Conservation (phyloP, 306 rosid genomes). For the Cucurbita moschata region DNA sequence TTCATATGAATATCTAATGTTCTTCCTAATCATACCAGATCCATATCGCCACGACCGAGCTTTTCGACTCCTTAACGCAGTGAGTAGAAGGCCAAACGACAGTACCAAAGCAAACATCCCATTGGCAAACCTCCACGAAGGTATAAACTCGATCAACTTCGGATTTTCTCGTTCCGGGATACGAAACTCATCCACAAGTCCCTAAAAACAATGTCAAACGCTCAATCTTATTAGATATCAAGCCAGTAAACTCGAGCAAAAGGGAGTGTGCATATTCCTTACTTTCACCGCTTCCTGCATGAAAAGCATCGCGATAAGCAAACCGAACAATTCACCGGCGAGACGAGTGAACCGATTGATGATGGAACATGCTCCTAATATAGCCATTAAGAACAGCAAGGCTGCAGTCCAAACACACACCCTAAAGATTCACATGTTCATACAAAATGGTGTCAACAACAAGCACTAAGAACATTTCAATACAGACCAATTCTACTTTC, state of each 20-base stretch:
- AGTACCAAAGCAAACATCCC: slow-evolving; percentile 98
- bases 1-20: not conserved
- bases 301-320: slow-evolving; percentile 96
- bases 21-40: slow-evolving; percentile 31
- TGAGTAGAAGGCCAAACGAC: slow-evolving; percentile 89
- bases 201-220: slow-evolving; percentile 21
- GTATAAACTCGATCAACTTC: slow-evolving; percentile 28
- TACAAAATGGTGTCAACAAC: not conserved
- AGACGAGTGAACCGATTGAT: slow-evolving; percentile 88
- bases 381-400: slow-evolving; percentile 59
- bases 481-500: not conserved
- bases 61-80: slow-evolving; percentile 76
- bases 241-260: not conserved
- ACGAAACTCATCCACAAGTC: slow-evolving; percentile 81
- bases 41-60: slow-evolving; percentile 99
- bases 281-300: slow-evolving; percentile 94
- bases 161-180: slow-evolving; percentile 47
- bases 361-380: slow-evolving; percentile 92
- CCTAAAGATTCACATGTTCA: slow-evolving; percentile 31
- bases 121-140: slow-evolving; percentile 91
- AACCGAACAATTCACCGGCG: slow-evolving; percentile 88
- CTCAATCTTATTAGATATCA: not conserved
- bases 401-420: slow-evolving; percentile 90
- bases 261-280: slow-evolving; percentile 7
- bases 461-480: not conserved